phyloP scores from a whole-genome alignment of 805 yeast genomes.

The Hemisphaericaspora nanyangensis region DNA sequence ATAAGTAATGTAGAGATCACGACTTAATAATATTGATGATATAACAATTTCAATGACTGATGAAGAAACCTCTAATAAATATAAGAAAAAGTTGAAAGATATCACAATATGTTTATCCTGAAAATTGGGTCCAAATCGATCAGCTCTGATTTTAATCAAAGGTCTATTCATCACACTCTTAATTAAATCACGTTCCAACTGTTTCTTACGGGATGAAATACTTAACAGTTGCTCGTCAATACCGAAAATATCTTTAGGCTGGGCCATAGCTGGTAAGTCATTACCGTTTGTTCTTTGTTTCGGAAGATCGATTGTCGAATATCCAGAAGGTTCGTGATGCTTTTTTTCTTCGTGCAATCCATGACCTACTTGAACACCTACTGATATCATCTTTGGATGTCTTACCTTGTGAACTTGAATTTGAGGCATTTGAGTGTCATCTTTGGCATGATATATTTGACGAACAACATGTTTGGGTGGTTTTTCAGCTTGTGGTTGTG shows the following conservation, averaged over 20 bases:
- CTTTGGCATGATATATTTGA: not conserved
- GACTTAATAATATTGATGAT: constrained; percentile 20
- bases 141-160: constrained; percentile 15
- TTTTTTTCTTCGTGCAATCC: not conserved
- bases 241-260: constrained; percentile 11
- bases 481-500: not conserved
- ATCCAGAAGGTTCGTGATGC: not conserved
- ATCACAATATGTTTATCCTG: constrained; percentile 15
- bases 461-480: no score
- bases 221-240: constrained; percentile 14
- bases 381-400: not conserved
- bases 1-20: constrained; percentile 19
- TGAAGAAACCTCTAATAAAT: constrained; percentile 26
- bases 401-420: not conserved
- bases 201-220: constrained; percentile 17
- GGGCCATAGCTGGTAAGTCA: constrained; percentile 23
- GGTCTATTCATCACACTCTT: constrained; percentile 33
- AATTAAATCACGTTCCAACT: constrained; percentile 25
- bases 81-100: constrained; percentile 26
- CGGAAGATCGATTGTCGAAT: constrained; percentile 7
- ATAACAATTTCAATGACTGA: constrained; percentile 25
- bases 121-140: constrained; percentile 10
- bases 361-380: constrained; percentile 5
- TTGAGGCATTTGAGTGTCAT: no score
- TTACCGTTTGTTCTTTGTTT: constrained; percentile 9